Evolutionary conservation across 495 filamentous ascomycete species (phyloP), one percentile per base, ranked within the genome.

Genomic region (Venustampulla echinocandica): DNA sequence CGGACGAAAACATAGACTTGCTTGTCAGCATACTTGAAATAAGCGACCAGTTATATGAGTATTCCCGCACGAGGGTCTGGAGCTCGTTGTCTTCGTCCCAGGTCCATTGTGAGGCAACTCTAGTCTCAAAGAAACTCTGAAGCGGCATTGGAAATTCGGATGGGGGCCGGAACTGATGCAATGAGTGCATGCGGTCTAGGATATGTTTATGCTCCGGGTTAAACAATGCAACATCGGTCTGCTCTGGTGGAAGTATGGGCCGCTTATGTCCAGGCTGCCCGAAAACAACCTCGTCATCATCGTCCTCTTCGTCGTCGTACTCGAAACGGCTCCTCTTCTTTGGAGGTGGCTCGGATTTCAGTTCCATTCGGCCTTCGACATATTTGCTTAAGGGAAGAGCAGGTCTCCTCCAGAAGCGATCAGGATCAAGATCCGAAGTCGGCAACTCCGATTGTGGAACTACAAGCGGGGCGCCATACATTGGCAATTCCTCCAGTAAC

Each of bases 1-100:
- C 84, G 38, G 90, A 89, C 18, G 81, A 77, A 58, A 83, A 93
- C 23, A 75, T 53, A 3, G 86, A 92, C 37, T 77, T 75, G n/a
- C 79, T 73, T 0, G 78, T 74, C 32, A 95, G 67, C 49, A 87
- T 82, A 50, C 73, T 81, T 4, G 87, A 84, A 37, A 97, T 93
- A 5, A 98, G 69, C 10, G 88, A 87, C 92, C 92, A 98, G 59
- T 98, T 97, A 64, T 95, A 95, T 0, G 87, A 84, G 57, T 90
- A 95, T 46, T 96, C 89, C 54, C 87, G 82, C 11, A 94, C 90
- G 33, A 94, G 67, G 18, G 71, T 72, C 41, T 86, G 84, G 17
- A 98, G 70, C 59, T 89, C 85, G 52, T 96, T 86, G 54, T 98
- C 92, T 59, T 98, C 92, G 3, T 80, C 69, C 56, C 75, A 76